Evolutionary conservation across 768 basidiomycete genomes (phyloP), one percentile per base, ranked within the genome.

Genomic region (Suillus discolor): DNA sequence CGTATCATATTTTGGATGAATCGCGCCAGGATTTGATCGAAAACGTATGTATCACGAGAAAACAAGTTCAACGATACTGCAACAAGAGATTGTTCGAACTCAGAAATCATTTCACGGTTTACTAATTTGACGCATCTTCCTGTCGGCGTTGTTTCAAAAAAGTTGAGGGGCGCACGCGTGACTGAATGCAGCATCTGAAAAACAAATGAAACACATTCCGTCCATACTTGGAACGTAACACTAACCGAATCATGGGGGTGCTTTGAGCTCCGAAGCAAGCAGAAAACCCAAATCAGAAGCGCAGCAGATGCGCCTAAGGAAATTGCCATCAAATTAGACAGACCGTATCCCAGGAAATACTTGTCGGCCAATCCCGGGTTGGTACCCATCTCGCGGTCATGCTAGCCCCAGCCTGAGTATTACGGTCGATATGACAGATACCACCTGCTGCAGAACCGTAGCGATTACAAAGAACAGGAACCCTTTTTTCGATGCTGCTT

Each of bases 61-160:
- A 98, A 98, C 34, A 97, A 76, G 77, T 97, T 98, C 61, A 98
- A 74, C 0, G 62, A 96, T 91, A 11, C 94, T 92, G 63, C 1
- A 34, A 49, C 39, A 25, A 38, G 36, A 4, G 15, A 25, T 28
- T 7, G 57, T 18, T 55, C 2, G 8, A 11, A 12, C 44, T 64
- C 18, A 68, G 31, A n/a, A 36, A 1, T 39, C 20, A 45, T 31
- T 34, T 2, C 20, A n/a, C 7, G 3, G 20, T 12, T 62, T 6
- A 55, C 1, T 31, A 61, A 23, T 13, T 11, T 31, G 41, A 66
- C 82, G 60, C 69, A 91, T 91, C 91, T 85, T 69, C 94, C 94
- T 18, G 86, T 89, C 1, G 94, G 96, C 0, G 95, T 97, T 62
- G 84, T 78, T 75, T 97, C 96, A 74, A 97, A 99, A 81, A 94